Evolutionary conservation across 1,139 yeast genomes (phyloP).

Genomic region (Kodamaea suecica): DNA sequence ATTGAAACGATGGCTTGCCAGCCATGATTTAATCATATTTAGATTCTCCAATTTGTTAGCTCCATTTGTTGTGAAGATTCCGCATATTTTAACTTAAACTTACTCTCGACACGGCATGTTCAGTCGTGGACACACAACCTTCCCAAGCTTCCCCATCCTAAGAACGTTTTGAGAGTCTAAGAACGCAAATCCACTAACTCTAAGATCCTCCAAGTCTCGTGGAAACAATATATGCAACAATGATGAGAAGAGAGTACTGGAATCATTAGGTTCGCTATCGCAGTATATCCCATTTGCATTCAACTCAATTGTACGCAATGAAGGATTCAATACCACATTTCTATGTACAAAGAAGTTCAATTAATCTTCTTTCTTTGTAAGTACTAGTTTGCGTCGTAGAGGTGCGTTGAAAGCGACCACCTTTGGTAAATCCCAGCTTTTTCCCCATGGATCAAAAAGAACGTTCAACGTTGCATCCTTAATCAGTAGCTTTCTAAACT

Average conservation of each 20-base stretch:
- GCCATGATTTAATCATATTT: no score
- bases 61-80: no score
- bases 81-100: no score
- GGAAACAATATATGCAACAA: constrained; percentile 1
- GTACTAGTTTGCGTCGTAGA: background rate
- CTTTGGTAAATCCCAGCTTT: background rate
- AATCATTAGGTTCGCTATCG: background rate
- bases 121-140: background rate
- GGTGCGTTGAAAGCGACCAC: background rate
- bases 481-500: constrained; percentile 1
- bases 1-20: no score
- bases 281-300: constrained; percentile 1
- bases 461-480: background rate
- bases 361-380: constrained; percentile 1
- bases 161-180: background rate
- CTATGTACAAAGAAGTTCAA: constrained; percentile 1
- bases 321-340: background rate
- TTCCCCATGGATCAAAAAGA: constrained; percentile 1
- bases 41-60: no score
- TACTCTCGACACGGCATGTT: no score
- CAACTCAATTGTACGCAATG: background rate
- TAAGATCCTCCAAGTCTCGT: background rate
- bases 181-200: background rate
- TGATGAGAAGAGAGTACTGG: background rate
- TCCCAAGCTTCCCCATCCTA: background rate